A percentile compares a stretch with the other conserved stretches of the same genome.
Evolutionary conservation across 257 asterid genomes (phyloP).

Genomic region (Knoxia roxburghii): DNA sequence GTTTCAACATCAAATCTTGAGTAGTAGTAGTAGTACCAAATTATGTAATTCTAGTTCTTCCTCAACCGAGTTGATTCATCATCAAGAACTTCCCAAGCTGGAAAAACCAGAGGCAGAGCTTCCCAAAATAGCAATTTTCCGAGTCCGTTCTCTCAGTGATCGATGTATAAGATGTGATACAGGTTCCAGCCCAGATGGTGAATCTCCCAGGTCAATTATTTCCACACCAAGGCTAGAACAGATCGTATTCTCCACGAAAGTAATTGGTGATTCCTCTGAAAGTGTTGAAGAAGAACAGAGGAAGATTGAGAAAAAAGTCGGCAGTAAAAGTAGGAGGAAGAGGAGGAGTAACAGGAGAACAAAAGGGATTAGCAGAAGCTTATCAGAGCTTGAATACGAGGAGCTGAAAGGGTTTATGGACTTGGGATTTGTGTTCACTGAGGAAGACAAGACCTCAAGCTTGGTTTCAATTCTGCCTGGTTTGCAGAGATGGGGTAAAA

Average conservation of each 20-base stretch:
- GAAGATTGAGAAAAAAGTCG: background rate
- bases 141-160: slow-evolving; percentile 9
- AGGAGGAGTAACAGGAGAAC: slow-evolving; percentile 5
- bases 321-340: background rate
- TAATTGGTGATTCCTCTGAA: slow-evolving; percentile 17
- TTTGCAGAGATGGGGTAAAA: slow-evolving; percentile 50
- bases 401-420: slow-evolving; percentile 83
- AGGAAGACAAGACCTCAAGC: slow-evolving; percentile 41
- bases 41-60: background rate
- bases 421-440: slow-evolving; percentile 63
- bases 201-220: slow-evolving; percentile 36
- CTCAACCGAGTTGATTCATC: background rate
- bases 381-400: slow-evolving; percentile 66
- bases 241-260: slow-evolving; percentile 34
- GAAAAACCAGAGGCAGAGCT: slow-evolving; percentile 14
- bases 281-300: background rate
- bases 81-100: slow-evolving; percentile 9
- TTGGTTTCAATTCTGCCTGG: slow-evolving; percentile 66
- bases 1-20: slow-evolving; percentile 34
- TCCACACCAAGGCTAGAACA: slow-evolving; percentile 28
- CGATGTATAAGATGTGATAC: slow-evolving; percentile 4
- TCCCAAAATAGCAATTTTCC: slow-evolving; percentile 11
- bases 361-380: slow-evolving; percentile 43
- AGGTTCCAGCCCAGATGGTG: slow-evolving; percentile 2
- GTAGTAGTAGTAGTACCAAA: slow-evolving; percentile 11